Evolutionary conservation across 2,329 filamentous ascomycete species (phyloP).

Genomic region (Diaporthe sp.): DNA sequence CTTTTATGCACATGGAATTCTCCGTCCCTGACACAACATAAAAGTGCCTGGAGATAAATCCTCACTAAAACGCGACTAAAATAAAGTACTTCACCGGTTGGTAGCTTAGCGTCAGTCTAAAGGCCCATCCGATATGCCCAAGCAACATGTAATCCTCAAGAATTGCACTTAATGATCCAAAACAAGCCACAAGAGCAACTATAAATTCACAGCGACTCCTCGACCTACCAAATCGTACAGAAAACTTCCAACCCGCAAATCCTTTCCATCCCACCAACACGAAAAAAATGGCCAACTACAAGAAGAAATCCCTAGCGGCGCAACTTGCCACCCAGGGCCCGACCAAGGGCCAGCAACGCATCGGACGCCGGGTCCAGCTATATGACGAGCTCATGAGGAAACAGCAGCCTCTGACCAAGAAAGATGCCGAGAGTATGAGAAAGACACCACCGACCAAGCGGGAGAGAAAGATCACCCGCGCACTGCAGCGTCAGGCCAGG

Average conservation of each 20-base stretch:
- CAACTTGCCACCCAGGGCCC: background rate
- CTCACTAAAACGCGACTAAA: no score
- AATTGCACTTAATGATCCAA: background rate
- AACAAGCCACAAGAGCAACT: no score
- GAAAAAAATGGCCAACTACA: background rate
- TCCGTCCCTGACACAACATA: no score
- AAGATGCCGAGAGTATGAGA: background rate
- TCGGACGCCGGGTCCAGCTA: background rate
- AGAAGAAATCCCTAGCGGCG: background rate
- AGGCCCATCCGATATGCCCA: background rate
- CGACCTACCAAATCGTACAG: background rate
- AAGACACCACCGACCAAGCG: background rate
- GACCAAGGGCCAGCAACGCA: background rate
- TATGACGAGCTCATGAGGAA: background rate
- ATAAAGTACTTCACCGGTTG: background rate
- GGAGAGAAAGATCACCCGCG: background rate
- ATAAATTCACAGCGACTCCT: no score
- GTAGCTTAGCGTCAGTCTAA: background rate
- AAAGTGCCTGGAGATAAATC: no score
- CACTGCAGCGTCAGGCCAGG: background rate
- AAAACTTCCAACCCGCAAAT: background rate
- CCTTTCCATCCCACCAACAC: background rate
- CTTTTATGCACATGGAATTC: no score
- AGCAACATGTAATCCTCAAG: background rate
- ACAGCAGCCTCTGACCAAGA: background rate